Conservation (phyloP, 2,329 filamentous ascomycete genomes). For the Cyclaneusma minus region DNA sequence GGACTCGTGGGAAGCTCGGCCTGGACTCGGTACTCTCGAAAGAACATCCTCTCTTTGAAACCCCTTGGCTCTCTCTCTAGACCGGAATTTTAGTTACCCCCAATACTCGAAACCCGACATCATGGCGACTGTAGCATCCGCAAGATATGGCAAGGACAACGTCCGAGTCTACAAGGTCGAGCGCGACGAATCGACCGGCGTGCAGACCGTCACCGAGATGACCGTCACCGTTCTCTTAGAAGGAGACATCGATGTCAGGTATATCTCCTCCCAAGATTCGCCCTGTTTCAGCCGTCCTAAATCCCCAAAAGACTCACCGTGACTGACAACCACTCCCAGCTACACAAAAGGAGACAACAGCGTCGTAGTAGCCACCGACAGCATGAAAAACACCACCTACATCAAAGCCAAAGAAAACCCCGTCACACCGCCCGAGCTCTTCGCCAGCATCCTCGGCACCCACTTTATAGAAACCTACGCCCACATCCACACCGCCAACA, state of each 20-base stretch:
- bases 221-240: constrained; percentile 86
- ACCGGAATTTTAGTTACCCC: not conserved
- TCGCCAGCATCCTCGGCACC: constrained; percentile 65
- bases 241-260: constrained; percentile 78
- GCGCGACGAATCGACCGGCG: constrained; percentile 57
- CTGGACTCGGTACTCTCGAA: not conserved
- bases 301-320: not conserved
- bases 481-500: constrained; percentile 75
- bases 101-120: constrained; percentile 8
- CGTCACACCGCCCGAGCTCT: constrained; percentile 85
- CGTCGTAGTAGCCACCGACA: constrained; percentile 89
- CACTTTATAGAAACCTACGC: constrained; percentile 82
- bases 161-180: constrained; percentile 95
- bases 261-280: constrained; percentile 22
- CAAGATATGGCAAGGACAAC: constrained; percentile 91
- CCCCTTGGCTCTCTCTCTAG: not conserved
- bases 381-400: constrained; percentile 95
- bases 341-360: constrained; percentile 93
- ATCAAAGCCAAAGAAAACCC: constrained; percentile 90
- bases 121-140: constrained; percentile 44
- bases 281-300: not conserved
- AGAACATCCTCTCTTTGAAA: not conserved
- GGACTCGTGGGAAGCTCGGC: too few species aligned
- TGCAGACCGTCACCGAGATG: constrained; percentile 85
- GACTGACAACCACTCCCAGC: constrained; percentile 27